Conservation (phyloP, 1,139 yeast genomes). For the Protomyces pachydermus region DNA sequence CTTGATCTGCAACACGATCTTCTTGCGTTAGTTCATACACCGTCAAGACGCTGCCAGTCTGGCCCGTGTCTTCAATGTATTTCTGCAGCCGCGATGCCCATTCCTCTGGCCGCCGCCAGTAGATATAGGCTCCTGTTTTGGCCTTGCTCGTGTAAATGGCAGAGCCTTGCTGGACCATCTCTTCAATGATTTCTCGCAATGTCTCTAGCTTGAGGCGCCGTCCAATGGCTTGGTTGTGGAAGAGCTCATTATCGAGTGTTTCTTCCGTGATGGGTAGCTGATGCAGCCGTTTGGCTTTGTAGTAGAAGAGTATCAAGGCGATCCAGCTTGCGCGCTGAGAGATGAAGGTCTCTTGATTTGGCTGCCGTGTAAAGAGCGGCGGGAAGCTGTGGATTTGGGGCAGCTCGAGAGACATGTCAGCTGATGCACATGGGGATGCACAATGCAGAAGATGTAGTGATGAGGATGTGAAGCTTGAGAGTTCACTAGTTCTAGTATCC, state of each 20-base stretch:
- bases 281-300: constrained; percentile 56
- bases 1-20: constrained; percentile 49
- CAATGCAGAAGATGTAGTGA: background rate
- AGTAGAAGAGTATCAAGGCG: constrained; percentile 52
- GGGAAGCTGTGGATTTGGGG: constrained; percentile 70
- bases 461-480: too few species aligned
- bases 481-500: too few species aligned
- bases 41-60: constrained; percentile 70
- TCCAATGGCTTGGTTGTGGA: constrained; percentile 48
- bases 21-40: constrained; percentile 70
- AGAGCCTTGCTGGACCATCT: constrained; percentile 52
- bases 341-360: constrained; percentile 69
- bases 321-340: constrained; percentile 66
- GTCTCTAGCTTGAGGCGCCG: constrained; percentile 52
- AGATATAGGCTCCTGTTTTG: constrained; percentile 42
- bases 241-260: constrained; percentile 39
- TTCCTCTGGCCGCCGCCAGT: constrained; percentile 68
- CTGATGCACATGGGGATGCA: background rate
- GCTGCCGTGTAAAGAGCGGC: constrained; percentile 86
- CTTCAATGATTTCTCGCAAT: constrained; percentile 51
- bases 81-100: constrained; percentile 64
- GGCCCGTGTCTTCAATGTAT: constrained; percentile 65
- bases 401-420: constrained; percentile 1
- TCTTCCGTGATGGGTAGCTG: constrained; percentile 41
- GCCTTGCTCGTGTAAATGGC: constrained; percentile 49